A percentile compares a stretch with the other conserved stretches of the same genome.
phyloP scores from a whole-genome alignment of 73 alveolate genomes.

The Diophrys sp. region DNA sequence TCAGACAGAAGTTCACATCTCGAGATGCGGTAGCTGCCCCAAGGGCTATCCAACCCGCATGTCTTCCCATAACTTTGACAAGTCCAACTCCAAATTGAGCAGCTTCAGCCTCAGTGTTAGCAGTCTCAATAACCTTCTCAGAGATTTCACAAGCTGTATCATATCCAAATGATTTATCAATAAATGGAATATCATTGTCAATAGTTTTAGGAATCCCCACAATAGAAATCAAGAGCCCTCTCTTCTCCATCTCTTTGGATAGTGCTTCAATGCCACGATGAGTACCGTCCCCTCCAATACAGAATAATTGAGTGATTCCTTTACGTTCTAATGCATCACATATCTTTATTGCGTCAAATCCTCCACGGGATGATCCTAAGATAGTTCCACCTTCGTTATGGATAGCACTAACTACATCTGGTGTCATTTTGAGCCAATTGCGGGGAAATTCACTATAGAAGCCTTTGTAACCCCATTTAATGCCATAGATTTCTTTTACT shows the following conservation, averaged over 20 bases:
- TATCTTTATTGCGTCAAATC: constrained; percentile 85
- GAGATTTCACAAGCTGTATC: constrained; percentile 95
- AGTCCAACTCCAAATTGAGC: constrained; percentile 74
- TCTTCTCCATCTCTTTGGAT: constrained; percentile 57
- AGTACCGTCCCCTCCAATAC: constrained; percentile 99
- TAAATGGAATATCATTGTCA: constrained; percentile 98
- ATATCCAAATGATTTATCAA: constrained; percentile 96
- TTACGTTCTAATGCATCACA: constrained; percentile 53
- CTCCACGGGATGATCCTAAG: constrained; percentile 91
- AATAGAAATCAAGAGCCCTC: constrained; percentile 70
- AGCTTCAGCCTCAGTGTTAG: constrained; percentile 73
- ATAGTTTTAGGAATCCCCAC: constrained; percentile 98
- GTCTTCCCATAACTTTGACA: constrained; percentile 97
- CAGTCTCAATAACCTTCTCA: constrained; percentile 66
- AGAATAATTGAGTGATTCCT: constrained; percentile 85
- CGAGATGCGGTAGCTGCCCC: constrained; percentile 92
- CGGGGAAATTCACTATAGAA: constrained; percentile 70
- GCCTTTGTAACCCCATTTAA: constrained; percentile 96
- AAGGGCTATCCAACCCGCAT: constrained; percentile 98
- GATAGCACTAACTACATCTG: constrained; percentile 79
- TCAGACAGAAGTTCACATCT: constrained; percentile 95
- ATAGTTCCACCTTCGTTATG: constrained; percentile 96
- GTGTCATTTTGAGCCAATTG: constrained; percentile 80
- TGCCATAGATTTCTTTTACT: constrained; percentile 86
- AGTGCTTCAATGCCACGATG: constrained; percentile 88